Evolutionary conservation across 768 basidiomycete species (phyloP).

Genomic region (Rhodotorula diobovata): DNA sequence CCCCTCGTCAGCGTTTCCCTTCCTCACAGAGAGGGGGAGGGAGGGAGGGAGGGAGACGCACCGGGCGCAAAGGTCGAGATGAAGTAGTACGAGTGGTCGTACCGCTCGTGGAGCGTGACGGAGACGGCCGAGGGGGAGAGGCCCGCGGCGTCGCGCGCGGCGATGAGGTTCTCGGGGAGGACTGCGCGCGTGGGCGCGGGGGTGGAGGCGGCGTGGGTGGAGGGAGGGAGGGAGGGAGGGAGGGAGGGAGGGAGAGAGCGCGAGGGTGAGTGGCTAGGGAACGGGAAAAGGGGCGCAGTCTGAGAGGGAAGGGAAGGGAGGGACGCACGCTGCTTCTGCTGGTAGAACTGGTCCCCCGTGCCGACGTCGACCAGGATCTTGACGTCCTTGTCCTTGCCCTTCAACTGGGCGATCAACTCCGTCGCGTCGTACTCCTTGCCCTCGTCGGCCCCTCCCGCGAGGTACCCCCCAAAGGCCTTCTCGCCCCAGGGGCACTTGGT

Average conservation of each 20-base stretch:
- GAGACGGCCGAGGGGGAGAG: conserved; percentile 69
- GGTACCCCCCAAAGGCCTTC: conserved; percentile 84
- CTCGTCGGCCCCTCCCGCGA: conserved; percentile 69
- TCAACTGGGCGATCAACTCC: conserved; percentile 63
- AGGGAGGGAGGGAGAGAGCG: too few species aligned
- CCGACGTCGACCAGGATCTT: conserved; percentile 71
- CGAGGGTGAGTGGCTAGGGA: not conserved
- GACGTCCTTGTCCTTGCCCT: conserved; percentile 53
- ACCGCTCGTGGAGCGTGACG: conserved; percentile 51
- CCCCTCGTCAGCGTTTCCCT: not conserved
- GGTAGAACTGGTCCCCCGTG: conserved; percentile 60
- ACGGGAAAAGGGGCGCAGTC: too few species aligned
- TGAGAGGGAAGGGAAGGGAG: too few species aligned
- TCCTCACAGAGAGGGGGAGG: not conserved
- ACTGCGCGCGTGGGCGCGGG: conserved; percentile 47
- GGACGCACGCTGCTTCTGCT: conserved; percentile 65
- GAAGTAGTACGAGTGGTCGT: conserved; percentile 44
- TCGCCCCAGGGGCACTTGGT: conserved; percentile 76
- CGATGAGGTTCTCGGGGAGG: conserved; percentile 79
- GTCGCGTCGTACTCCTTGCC: conserved; percentile 80
- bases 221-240: not conserved
- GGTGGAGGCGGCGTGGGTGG: too few species aligned
- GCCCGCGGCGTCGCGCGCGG: conserved; percentile 68
- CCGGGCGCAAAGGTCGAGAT: conserved; percentile 38
- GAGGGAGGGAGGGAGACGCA: conserved; percentile 57